Evolutionary conservation across 164 flowering plant genomes (phyloP).

Genomic region (Vitis riparia): DNA sequence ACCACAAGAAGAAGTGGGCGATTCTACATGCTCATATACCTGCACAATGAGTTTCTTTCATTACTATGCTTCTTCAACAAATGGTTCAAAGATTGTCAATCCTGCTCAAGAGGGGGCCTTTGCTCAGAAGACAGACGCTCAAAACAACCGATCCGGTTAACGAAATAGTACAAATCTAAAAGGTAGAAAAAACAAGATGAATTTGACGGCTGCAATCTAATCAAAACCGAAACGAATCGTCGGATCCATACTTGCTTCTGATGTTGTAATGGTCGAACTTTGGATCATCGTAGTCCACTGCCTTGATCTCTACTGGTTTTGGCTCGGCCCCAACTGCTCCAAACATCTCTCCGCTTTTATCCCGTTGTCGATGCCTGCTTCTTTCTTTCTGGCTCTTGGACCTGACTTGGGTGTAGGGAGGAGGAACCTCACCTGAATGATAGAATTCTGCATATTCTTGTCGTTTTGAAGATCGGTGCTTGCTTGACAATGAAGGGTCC

Average conservation of each 20-base stretch:
- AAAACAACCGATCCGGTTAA: no score
- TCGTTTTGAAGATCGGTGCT: slow-evolving; percentile 75
- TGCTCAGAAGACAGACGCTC: no score
- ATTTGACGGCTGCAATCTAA: neutral
- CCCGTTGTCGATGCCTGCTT: slow-evolving; percentile 70
- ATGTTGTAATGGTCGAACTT: slow-evolving; percentile 68
- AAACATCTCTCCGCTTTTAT: slow-evolving; percentile 57
- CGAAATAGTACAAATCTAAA: no score
- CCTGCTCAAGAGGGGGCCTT: no score
- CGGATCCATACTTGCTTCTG: slow-evolving; percentile 56
- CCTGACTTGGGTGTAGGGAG: slow-evolving; percentile 38
- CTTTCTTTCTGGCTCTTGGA: slow-evolving; percentile 78
- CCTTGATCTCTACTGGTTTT: slow-evolving; percentile 61
- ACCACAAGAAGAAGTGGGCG: no score
- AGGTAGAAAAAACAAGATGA: neutral
- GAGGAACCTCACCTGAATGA: slow-evolving; percentile 58
- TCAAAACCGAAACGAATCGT: slow-evolving; percentile 49
- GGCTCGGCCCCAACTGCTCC: slow-evolving; percentile 42
- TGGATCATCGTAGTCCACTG: slow-evolving; percentile 52
- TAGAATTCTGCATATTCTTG: slow-evolving; percentile 75
- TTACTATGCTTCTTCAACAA: no score
- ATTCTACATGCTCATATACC: no score
- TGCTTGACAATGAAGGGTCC: slow-evolving; percentile 67
- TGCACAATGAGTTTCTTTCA: no score
- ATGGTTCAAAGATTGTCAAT: no score